Percentiles rank a stretch among this genome's conserved stretches.
phyloP scores from a whole-genome alignment of 345 rosid genomes.

The Eucalyptus marginata region DNA sequence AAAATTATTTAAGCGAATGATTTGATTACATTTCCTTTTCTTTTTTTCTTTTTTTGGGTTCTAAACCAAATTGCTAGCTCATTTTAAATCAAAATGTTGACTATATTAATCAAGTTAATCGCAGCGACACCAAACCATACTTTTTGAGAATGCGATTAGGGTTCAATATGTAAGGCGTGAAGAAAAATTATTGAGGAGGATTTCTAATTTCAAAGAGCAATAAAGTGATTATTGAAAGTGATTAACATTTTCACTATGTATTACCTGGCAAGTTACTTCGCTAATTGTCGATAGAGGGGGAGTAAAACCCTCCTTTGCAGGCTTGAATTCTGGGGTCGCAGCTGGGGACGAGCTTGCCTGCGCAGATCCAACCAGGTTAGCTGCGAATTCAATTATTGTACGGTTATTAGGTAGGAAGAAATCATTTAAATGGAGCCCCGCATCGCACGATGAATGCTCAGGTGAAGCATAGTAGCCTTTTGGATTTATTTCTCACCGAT shows the following conservation, averaged over 20 bases:
- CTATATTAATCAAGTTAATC: background rate
- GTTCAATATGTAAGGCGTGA: background rate
- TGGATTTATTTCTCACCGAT: background rate
- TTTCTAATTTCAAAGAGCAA: background rate
- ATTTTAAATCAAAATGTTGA: background rate
- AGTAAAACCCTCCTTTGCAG: background rate
- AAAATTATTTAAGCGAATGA: background rate
- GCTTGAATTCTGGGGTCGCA: background rate
- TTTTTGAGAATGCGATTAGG: background rate
- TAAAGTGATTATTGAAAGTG: background rate
- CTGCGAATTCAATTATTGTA: background rate
- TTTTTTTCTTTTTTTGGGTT: too few relatives aligned
- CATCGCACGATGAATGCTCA: background rate
- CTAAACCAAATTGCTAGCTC: background rate
- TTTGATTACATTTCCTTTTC: background rate
- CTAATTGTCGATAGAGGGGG: background rate
- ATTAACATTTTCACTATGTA: background rate
- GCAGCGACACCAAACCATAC: background rate
- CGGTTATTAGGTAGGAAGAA: background rate
- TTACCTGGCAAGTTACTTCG: constrained; percentile 2
- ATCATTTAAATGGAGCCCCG: background rate
- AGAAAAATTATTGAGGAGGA: background rate
- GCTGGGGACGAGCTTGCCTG: background rate
- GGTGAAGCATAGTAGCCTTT: background rate
- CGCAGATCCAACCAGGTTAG: background rate